Evolutionary conservation across 768 basidiomycete species (phyloP), one percentile per base, ranked within the genome.

Genomic region (Suillus bovinus): DNA sequence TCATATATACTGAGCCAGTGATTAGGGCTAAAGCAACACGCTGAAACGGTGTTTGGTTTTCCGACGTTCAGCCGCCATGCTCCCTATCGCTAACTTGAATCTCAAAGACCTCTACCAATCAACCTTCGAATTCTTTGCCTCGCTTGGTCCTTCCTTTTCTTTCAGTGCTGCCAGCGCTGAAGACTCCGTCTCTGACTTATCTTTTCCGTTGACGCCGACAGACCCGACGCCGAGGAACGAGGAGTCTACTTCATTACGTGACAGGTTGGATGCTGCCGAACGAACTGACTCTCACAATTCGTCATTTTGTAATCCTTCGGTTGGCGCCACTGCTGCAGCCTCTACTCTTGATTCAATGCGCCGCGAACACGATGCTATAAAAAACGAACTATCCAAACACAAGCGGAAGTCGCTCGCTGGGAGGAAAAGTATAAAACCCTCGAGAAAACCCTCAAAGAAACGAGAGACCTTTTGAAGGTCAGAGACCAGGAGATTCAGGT

Each of bases 391-490:
- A 39, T 78, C 82, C 56, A 82, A 62, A 79, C 84, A 14, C 81
- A 82, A 64, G 74, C 78, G 60, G 85, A 89, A 56, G 77, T 84
- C 24, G 73, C 80, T 33, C 83, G 81, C 53, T 75, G 87, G 38
- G 82, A 87, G 59, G 90, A 90, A 64, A 81, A 84, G 17, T 88
- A 84, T 74, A 83, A 79, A 71, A 72, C 80, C 70, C 78, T 91
- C 55, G 89, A 91, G 68, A 82, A 78, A 67, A 80, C 85, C 20
- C 75, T 91, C 62, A 83, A 80, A 67, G 89, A 90, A 66, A 84
- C 87, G 54, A 80, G 83, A 56, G 87, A 90, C 14, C 65, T 84
- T 54, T 72, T 91, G 66, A 81, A 80, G 61, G 64, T 78, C 1
- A 82, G 84, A 63, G 90, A 91, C 63, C 68, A 76, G 52, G 89